A percentile compares a stretch with the other conserved stretches of the same genome.
These are phyloP conservation scores for Tetrahymena borealis DNA, from an alignment of 73 alveolate species.

Conservation along the genomic window DNA sequence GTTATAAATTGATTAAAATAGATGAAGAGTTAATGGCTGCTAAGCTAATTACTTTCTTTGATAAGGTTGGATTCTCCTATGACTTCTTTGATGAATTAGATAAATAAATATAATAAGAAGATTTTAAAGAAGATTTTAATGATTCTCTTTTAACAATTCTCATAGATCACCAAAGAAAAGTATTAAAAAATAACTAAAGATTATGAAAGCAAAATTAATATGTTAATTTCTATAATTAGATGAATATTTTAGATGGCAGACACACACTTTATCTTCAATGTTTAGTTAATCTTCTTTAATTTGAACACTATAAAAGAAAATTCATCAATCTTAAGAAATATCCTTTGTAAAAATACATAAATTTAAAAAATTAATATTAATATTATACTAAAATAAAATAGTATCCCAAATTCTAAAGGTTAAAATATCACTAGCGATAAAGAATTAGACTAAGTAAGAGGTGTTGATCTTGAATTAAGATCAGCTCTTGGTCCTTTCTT, in stretches of 20 bases:
- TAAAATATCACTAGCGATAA: background rate
- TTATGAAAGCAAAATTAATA: background rate
- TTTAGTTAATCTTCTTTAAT: background rate
- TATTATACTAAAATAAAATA: background rate
- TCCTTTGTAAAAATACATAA: background rate
- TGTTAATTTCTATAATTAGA: background rate
- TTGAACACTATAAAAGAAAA: background rate
- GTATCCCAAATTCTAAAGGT: background rate
- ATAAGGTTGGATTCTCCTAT: background rate
- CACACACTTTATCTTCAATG: background rate
- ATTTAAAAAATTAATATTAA: background rate
- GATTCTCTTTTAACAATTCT: background rate
- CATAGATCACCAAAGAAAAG: background rate
- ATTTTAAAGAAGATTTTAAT: background rate
- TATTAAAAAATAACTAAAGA: background rate
- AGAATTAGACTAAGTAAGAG: background rate
- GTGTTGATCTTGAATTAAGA: background rate
- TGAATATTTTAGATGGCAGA: background rate
- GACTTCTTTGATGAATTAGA: background rate
- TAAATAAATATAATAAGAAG: background rate
- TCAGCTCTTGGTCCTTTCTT: background rate
- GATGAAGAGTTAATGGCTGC: constrained; percentile 4
- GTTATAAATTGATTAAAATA: no score
- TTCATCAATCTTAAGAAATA: background rate
- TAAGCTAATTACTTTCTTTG: background rate